Evolutionary conservation across 2,329 filamentous ascomycete species (phyloP).

Genomic region (Fusarium euwallaceae): DNA sequence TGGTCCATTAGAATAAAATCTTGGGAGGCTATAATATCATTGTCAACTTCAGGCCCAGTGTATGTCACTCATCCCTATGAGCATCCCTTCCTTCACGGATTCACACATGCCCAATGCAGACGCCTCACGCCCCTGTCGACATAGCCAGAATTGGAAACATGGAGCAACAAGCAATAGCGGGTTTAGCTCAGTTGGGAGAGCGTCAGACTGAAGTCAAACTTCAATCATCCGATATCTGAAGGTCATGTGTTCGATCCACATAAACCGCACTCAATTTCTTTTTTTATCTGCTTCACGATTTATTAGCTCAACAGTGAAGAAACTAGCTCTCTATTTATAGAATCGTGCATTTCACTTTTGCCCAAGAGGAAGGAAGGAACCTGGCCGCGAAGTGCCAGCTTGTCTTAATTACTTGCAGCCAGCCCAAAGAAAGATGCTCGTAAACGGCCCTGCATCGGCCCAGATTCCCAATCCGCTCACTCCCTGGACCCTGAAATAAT

Average conservation of each 20-base stretch:
- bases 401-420: background rate
- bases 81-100: background rate
- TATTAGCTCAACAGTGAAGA: background rate
- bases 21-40: background rate
- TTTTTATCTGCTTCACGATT: slow-evolving; percentile 12
- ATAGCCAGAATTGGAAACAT: background rate
- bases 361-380: background rate
- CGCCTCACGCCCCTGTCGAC: background rate
- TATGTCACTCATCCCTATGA: background rate
- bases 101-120: background rate
- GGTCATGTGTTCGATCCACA: slow-evolving; percentile 51
- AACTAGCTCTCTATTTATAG: background rate
- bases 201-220: slow-evolving; percentile 22
- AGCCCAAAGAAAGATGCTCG: background rate
- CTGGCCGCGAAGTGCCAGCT: background rate
- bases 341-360: background rate
- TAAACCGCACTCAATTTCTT: slow-evolving; percentile 38
- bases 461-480: background rate
- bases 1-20: background rate
- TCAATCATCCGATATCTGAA: slow-evolving; percentile 46
- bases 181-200: slow-evolving; percentile 51
- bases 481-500: background rate
- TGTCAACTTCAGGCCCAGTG: background rate
- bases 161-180: slow-evolving; percentile 26
- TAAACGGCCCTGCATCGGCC: background rate